Percentiles rank a stretch among this genome's conserved stretches.
Conservation (phyloP, 2,329 filamentous ascomycete species). For the Cytospora mali region DNA sequence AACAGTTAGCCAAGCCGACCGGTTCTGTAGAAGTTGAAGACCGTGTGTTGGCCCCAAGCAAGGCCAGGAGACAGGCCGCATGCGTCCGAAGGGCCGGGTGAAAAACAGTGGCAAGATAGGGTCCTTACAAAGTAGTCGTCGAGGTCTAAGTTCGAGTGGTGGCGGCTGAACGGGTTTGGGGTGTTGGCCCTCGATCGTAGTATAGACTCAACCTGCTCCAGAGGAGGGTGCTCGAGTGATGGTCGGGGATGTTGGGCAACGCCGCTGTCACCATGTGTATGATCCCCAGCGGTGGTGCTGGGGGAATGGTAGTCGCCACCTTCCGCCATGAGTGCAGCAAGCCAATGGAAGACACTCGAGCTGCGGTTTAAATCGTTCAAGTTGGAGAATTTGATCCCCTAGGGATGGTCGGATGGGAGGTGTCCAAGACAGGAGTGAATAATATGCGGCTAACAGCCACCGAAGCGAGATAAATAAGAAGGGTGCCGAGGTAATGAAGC, state of each 20-base stretch:
- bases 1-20: background rate
- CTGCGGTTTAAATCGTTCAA: background rate
- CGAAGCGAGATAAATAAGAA: background rate
- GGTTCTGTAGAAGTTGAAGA: background rate
- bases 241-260: constrained; percentile 9
- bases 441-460: constrained; percentile 1
- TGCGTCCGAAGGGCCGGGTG: too few relatives aligned
- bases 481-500: background rate
- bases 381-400: background rate
- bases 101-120: background rate
- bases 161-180: constrained; percentile 37
- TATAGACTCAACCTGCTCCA: constrained; percentile 33
- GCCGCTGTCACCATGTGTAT: background rate
- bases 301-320: constrained; percentile 22
- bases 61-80: background rate
- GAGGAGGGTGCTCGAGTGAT: constrained; percentile 24
- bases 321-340: constrained; percentile 24
- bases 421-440: background rate
- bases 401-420: background rate
- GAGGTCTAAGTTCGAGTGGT: constrained; percentile 41
- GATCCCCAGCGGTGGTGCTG: constrained; percentile 7
- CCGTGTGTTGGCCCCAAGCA: background rate
- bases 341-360: background rate
- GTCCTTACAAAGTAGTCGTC: constrained; percentile 51
- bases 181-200: constrained; percentile 34